Conservation (phyloP, 1,284 basidiomycete species). For the Moesziomyces sp. region DNA sequence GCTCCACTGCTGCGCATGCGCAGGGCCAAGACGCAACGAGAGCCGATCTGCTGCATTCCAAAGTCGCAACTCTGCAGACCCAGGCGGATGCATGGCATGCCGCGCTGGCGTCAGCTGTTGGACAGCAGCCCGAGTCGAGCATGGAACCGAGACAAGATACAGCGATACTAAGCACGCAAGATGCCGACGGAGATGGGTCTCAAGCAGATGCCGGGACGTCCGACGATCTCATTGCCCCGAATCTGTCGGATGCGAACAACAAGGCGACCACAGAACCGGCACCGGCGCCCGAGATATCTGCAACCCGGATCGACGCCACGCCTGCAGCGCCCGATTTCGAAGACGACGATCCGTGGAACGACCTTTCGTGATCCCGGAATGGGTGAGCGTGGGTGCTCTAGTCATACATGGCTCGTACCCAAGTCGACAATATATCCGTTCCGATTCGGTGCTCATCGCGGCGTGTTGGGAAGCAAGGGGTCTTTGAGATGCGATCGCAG, state of each 20-base stretch:
- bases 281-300: neutral
- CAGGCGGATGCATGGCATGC: conserved; percentile 27
- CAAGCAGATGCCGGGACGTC: too few species aligned
- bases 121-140: too few species aligned
- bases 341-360: conserved; percentile 46
- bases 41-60: conserved; percentile 35
- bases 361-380: conserved; percentile 7
- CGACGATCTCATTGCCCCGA: too few species aligned
- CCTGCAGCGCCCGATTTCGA: conserved; percentile 11
- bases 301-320: neutral
- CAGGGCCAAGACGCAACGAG: conserved; percentile 5
- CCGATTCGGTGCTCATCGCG: too few species aligned
- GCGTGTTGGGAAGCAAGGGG: too few species aligned
- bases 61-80: conserved; percentile 34
- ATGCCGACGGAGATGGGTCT: too few species aligned
- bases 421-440: too few species aligned
- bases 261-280: too few species aligned
- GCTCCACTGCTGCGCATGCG: neutral
- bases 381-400: neutral
- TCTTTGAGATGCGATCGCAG: too few species aligned
- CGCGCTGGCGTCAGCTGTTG: conserved; percentile 14
- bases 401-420: neutral
- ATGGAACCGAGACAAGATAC: too few species aligned
- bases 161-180: too few species aligned
- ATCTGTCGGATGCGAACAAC: too few species aligned